Base-by-base conservation (phyloP, 495 filamentous ascomycete genomes). In the Parachaetomium inaequale region DNA sequence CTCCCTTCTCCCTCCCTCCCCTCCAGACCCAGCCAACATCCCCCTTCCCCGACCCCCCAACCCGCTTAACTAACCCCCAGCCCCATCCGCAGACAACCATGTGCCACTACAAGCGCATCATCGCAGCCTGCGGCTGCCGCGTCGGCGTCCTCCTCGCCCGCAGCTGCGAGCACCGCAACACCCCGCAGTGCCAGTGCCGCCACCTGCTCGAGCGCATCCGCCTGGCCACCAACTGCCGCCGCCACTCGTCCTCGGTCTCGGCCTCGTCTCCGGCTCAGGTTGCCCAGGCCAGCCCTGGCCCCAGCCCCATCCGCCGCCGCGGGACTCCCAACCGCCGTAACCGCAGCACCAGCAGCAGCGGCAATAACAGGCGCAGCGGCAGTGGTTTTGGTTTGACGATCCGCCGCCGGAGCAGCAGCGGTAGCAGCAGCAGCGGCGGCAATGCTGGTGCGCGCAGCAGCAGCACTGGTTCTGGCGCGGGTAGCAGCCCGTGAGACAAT, bases 71-170 rank as follows among this genome's bases (percentile, higher is more conserved):
- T 14, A 38, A 29, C 14, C 25, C 8, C 34, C n/a, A n/a, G n/a
- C 40, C 19, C 8, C 21, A 56, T 29, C 36, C 54, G 2, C 1
- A 5, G 0, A 28, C 46, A 28, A 23, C 26, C 45, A 60, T 55
- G 59, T 62, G 59, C 29, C 15, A 47, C 38, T 36, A 15, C 28
- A 55, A 62, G 51, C 59, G 59, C 51, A 14, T 62, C 29, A 3
- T 34, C 38, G 55, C 51, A 40, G 38, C 21, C 42, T 62, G 59
- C 52, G 51, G 51, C 52, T 62, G 52, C 51, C 21, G 3, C 38
- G 0, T 1, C 2, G 42, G 42, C 12, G 8, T 23, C 15, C 26
- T 62, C 28, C 15, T 47, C 3, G 29, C 1, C 5, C 10, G 29
- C 28, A 26, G 36, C 26, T 55, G 59, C 58, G 17, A 7, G 4